Evolutionary conservation across 2,329 filamentous ascomycete species (phyloP), one percentile per base, ranked within the genome.

Genomic region (Penicillium janthinellum): DNA sequence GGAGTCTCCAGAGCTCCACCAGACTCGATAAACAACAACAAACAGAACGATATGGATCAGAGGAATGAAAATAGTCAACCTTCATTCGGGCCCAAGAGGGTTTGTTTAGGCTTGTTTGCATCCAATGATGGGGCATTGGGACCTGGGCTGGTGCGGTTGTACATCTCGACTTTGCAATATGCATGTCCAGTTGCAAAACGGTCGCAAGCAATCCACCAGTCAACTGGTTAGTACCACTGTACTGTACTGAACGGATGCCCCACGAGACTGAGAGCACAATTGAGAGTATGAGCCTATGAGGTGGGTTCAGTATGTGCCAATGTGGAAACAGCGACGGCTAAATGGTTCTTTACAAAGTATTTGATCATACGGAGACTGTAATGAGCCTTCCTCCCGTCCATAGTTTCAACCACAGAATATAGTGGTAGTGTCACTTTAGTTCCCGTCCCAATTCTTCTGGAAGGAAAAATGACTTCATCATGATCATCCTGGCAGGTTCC

Each of bases 391-490:
- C 0, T 47, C 25, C 15, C 28, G 44, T 47, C 25, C 8, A 25
- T 14, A 31, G 28, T 28, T 31, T 47, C 25, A 20, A 10, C 6
- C 15, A n/a, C 6, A 28, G 14, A n/a, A n/a, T n/a, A 31, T 47
- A 25, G 42, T 45, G 22, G 7, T 28, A 31, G 31, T 22, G 6
- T n/a, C n/a, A 31, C 2, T 31, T 31, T 17, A 47, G 44, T 47
- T 47, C 15, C 44, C 44, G 44, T 10, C 44, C 25, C 14, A 31
- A 47, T 25, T 25, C 15, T 47, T 47, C 44, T 50, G 10, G 14
- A 50, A 50, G 31, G n/a, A 37, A 37, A 20, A 14, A 49, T 56
- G 53, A 56, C 53, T 56, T 56, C 53, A 56, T 56, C 37, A 17
- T 56, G 44, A 56, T 56, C 37, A 17, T 47, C 53, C 31, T 14